Evolutionary conservation across 2,329 filamentous ascomycete genomes (phyloP).

Genomic region (Colletotrichum orbiculare): DNA sequence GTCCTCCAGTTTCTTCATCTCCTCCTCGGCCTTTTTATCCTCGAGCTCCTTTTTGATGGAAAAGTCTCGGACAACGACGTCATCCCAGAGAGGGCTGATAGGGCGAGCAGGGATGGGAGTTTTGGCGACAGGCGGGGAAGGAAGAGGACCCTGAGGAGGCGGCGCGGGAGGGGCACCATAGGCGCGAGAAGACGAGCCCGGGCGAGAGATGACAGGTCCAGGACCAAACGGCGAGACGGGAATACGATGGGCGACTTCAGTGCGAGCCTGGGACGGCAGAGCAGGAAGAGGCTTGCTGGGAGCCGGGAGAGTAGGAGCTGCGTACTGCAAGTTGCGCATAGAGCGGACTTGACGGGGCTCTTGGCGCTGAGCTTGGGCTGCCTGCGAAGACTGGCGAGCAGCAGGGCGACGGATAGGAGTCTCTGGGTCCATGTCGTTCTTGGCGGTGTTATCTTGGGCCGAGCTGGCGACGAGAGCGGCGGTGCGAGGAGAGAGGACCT

Average conservation of each 20-base stretch:
- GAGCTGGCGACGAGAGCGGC: background rate
- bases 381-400: no score
- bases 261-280: background rate
- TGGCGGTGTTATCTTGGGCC: background rate
- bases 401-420: conserved; percentile 23
- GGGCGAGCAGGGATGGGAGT: background rate
- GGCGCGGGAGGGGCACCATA: background rate
- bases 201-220: background rate
- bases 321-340: conserved; percentile 12
- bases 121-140: background rate
- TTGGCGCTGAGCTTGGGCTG: no score
- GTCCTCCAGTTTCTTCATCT: no score
- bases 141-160: background rate
- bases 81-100: background rate
- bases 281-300: conserved; percentile 31
- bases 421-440: background rate
- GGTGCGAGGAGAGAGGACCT: conserved; percentile 18
- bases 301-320: conserved; percentile 13
- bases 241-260: background rate
- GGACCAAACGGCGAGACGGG: conserved; percentile 10
- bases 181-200: conserved; percentile 5
- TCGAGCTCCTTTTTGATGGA: conserved; percentile 19
- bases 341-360: conserved; percentile 16
- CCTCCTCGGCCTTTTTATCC: no score
- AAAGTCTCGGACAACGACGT: conserved; percentile 6